Evolutionary conservation across 352 stramenopile species (phyloP).

Genomic region (Globisporangium orthogonon): DNA sequence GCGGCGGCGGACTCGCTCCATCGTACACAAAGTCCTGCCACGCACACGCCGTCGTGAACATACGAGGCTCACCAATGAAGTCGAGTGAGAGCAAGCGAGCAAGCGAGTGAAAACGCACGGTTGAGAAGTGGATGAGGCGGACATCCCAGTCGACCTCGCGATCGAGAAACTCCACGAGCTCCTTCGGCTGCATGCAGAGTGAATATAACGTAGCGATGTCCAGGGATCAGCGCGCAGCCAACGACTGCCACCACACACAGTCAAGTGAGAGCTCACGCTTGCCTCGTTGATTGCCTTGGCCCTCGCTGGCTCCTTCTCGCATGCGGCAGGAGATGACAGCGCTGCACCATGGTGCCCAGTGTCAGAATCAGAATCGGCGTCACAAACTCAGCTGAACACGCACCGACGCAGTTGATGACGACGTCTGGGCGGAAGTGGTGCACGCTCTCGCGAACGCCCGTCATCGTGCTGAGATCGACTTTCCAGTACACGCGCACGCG

Average conservation of each 20-base stretch:
- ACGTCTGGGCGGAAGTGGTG: constrained; percentile 30
- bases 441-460: constrained; percentile 26
- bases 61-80: not conserved
- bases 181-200: constrained; percentile 19
- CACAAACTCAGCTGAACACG: not conserved
- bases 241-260: not conserved
- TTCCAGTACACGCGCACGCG: constrained; percentile 33
- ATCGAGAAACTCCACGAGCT: constrained; percentile 25
- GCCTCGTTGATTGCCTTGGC: constrained; percentile 39
- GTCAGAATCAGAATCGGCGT: not conserved
- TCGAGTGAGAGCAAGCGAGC: not conserved
- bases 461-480: constrained; percentile 28
- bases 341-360: constrained; percentile 19
- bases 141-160: constrained; percentile 16
- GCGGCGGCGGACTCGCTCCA: constrained; percentile 14
- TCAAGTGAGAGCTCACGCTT: not conserved
- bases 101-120: constrained; percentile 6
- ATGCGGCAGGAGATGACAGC: constrained; percentile 48
- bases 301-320: constrained; percentile 35
- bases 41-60: not conserved
- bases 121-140: constrained; percentile 59
- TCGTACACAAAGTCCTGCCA: constrained; percentile 61
- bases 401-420: constrained; percentile 57
- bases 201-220: not conserved
- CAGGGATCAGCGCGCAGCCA: not conserved